Conservation (phyloP, 306 rosid species). For the Cucurbita argyrosperma region DNA sequence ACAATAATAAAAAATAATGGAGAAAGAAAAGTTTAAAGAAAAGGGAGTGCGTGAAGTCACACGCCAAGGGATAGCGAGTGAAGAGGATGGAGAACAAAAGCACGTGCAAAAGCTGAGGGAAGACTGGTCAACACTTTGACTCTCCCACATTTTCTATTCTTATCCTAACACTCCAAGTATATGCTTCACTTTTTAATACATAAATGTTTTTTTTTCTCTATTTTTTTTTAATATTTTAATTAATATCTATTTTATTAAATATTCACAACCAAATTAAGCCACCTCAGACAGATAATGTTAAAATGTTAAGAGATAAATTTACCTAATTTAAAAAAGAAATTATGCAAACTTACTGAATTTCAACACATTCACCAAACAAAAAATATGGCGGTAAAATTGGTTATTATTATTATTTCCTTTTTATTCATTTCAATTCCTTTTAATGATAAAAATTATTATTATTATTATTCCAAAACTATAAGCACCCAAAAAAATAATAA, state of each 20-base stretch:
- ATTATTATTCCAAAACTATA: not conserved
- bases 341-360: no score
- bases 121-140: conserved; percentile 18
- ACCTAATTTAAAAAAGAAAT: no score
- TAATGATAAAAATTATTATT: not conserved
- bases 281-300: no score
- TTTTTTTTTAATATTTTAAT: not conserved
- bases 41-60: not conserved
- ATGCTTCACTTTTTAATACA: not conserved
- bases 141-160: not conserved
- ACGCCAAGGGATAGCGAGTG: not conserved
- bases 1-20: not conserved
- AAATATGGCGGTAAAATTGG: no score
- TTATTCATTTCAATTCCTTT: no score
- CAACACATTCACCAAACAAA: no score
- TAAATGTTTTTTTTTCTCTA: not conserved
- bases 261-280: no score
- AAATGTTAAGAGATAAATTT: no score
- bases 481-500: not conserved
- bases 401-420: no score
- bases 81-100: conserved; percentile 2
- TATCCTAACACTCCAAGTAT: not conserved
- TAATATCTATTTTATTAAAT: no score
- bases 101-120: conserved; percentile 19
- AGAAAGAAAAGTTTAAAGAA: not conserved